Evolutionary conservation across 805 yeast species (phyloP), one percentile per base, ranked within the genome.

Genomic region (Wickerhamiella galacta): DNA sequence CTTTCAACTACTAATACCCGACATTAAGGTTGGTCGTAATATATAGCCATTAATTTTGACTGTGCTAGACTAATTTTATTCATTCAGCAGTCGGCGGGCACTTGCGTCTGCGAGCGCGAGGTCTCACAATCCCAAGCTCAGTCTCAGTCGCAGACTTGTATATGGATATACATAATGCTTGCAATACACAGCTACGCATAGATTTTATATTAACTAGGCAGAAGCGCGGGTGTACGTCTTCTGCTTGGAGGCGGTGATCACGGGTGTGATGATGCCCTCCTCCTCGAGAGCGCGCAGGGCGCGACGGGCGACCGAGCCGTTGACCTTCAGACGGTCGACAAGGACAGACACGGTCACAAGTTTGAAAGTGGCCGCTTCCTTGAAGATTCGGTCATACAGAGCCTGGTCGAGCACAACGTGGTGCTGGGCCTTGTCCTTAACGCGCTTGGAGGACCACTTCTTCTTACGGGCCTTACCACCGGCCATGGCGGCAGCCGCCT

Each of bases 371-470:
- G 95, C 95, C 44, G 85, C 95, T 61, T 90, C 99, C 80, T 90
- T 90, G 70, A 83, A 64, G 70, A 90, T 80, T 74, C 95, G 82
- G 92, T 90, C 98, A 72, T 78, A 87, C 64, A 87, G 81, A 54
- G 90, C 93, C 73, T 90, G 95, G 68, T 90, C 99, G 58, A 90
- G 72, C 64, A 80, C 70, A 58, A 90, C 85, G 61, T 83, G 75
- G 75, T 90, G 98, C 66, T 81, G 87, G 57, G 98, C 96, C 93
- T 80, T 87, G 71, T 90, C 99, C 85, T 92, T 90, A 67, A 83
- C 94, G 77, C 92, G 83, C 69, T 95, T 95, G 77, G 87, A 85
- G 79, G 93, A 80, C 98, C 96, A 90, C 94, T 90, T 90, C 93
- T 90, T 87, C 83, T 90, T 90, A 68, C 94, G 82, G 64, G 87